Evolutionary conservation across 2,329 filamentous ascomycete genomes (phyloP), one percentile per base, ranked within the genome.

Genomic region (Colletotrichum sp.): DNA sequence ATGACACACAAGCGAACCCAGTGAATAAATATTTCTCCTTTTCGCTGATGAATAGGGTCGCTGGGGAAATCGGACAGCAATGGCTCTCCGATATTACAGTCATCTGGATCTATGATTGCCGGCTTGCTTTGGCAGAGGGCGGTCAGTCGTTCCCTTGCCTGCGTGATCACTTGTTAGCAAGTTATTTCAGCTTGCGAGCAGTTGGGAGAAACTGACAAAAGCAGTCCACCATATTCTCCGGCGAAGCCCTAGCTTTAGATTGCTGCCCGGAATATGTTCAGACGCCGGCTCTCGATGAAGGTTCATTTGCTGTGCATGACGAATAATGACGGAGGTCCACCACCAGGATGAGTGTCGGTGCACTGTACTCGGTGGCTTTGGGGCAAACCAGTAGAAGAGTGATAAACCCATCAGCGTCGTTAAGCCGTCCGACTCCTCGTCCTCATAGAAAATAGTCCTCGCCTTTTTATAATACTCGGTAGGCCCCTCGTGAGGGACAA

Each of bases 311-410:
- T 88, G 86, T 3, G 85, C 86, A 72, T 86, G 85, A 15, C 86
- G 79, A 24, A 88, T 87, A 16, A 85, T 81, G 5, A 87, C 83
- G 4, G 84, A 85, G 0, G 85, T 87, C 86, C 86, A 88, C 86
- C 86, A 88, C 86, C 85, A 88, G 26, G 84, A 84, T 3, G 85
- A 83, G 76, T 88, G 83, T 3, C 84, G 81, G 65, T 85, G 83
- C 4, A 85, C 84, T 2, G 81, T 82, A 3, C 83, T 82, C 1
- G 86, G 85, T 39, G 83, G 79, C 0, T 83, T 80, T 8, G 86
- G 84, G 5, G 85, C 84, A 86, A 85, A 88, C 86, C 86, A 88
- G 79, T 87, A 88, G 49, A 87, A 86, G 3, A 88, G 72, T 1
- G 84, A 79, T 1, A 87, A 79, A 0, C 85, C 83, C 68, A 84